Base-by-base conservation (phyloP, 2,329 filamentous ascomycete species). In the Claviceps sorghi region DNA sequence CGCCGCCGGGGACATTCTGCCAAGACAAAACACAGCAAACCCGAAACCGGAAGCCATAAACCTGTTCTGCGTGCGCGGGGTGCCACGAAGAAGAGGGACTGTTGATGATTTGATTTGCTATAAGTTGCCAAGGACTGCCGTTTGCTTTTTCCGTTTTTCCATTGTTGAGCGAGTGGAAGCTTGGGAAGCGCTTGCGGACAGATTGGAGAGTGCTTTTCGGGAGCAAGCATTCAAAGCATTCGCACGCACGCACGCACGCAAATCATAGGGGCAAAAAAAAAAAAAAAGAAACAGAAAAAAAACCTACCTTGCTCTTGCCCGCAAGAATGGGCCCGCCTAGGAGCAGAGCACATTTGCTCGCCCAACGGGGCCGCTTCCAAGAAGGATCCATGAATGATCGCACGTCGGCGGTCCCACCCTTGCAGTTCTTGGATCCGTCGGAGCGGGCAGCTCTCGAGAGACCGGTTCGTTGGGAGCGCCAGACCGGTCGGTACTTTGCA, bases 301-400 rank as follows among this genome's bases (percentile, higher is more conserved):
- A n/a, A n/a, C n/a, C n/a, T n/a, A n/a, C 21, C 15, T 2, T 42
- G 5, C 40, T 42, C 19, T 1, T 19, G 26, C n/a, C 40, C 10
- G 40, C 40, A 48, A 48, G 19, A 45, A 67, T 64, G 64, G 61
- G 60, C 52, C 61, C 61, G 11, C 60, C 63, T 38, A 54, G 53
- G 45, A 59, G 58, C 54, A 53, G 63, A 55, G 64, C 68, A 54
- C 64, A 51, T 29, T 40, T 57, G 21, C 43, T 60, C 60, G 34
- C 56, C 55, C 52, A 65, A 59, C 55, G 49, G 44, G 55, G 79
- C 70, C 64, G 80, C 68, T 73, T 94, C 77, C 61, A 83, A 40
- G 89, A 95, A 68, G 89, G 85, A 42, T 91, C 84, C 61, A 91
- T 95, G 86, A 88, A 83, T 62, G 87, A 94, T 66, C 82, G 86